Evolutionary conservation across 768 basidiomycete species (phyloP).

Genomic region (Xanthoconium stramineum): DNA sequence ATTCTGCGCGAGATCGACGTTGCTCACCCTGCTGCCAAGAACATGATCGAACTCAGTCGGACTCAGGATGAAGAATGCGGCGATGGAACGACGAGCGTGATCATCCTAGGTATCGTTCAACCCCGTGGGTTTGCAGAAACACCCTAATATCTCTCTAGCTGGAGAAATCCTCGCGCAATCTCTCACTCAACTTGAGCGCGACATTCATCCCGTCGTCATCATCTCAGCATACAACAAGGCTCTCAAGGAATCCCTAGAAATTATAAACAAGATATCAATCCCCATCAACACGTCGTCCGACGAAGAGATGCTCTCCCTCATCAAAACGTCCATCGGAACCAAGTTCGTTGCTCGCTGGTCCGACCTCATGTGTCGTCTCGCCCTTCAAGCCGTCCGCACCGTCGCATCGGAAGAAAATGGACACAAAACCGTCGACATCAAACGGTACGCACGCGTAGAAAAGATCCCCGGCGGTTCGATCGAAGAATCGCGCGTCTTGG

Average conservation of each 20-base stretch:
- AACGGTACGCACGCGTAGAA: constrained; percentile 96
- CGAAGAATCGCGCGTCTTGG: constrained; percentile 83
- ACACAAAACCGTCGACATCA: constrained; percentile 91
- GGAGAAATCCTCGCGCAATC: constrained; percentile 98
- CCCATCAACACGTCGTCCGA: constrained; percentile 88
- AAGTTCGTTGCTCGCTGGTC: constrained; percentile 97
- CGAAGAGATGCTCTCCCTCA: constrained; percentile 89
- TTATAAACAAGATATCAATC: constrained; percentile 82
- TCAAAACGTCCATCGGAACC: constrained; percentile 98
- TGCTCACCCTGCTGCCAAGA: constrained; percentile 97
- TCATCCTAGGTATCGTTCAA: constrained; percentile 77
- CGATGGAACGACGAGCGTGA: constrained; percentile 97
- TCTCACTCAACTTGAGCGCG: constrained; percentile 87
- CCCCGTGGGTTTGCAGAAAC: not conserved
- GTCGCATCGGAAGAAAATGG: constrained; percentile 77
- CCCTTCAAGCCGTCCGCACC: constrained; percentile 86
- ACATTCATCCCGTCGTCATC: constrained; percentile 98
- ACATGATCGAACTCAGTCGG: constrained; percentile 97
- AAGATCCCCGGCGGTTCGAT: constrained; percentile 98
- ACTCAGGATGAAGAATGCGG: constrained; percentile 99
- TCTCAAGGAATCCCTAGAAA: constrained; percentile 85
- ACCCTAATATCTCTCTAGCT: constrained; percentile 40
- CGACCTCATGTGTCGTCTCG: constrained; percentile 95
- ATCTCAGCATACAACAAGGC: constrained; percentile 98
- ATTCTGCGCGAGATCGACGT: constrained; percentile 98